A percentile compares a stretch with the other conserved stretches of the same genome.
These are phyloP conservation scores for Podospora didyma DNA, from an alignment of 495 filamentous ascomycete genomes.

Conservation along the genomic window DNA sequence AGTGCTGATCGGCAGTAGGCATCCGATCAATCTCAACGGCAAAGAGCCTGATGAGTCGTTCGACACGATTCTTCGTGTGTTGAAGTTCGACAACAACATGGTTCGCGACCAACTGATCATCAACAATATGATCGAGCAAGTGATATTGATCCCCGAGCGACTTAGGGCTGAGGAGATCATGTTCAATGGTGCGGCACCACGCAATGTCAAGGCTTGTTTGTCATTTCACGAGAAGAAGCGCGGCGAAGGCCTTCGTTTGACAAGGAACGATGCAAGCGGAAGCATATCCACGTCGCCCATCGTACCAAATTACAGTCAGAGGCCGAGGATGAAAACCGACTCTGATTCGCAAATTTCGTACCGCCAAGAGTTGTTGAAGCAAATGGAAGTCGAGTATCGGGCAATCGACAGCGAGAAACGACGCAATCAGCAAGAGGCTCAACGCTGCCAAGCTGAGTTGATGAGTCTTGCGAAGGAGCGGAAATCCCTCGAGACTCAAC, in stretches of 20 bases:
- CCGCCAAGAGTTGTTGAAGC: constrained; percentile 36
- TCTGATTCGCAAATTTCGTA: constrained; percentile 61
- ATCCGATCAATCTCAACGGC: constrained; percentile 55
- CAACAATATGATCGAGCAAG: constrained; percentile 76
- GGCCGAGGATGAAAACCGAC: constrained; percentile 78
- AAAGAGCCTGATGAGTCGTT: constrained; percentile 70
- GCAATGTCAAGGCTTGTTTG: constrained; percentile 70
- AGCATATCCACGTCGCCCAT: constrained; percentile 31
- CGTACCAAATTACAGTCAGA: constrained; percentile 24
- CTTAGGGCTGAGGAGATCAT: constrained; percentile 64
- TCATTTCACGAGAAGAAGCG: constrained; percentile 53
- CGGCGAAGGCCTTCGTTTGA: constrained; percentile 61
- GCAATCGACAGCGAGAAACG: constrained; percentile 32
- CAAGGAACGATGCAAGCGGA: constrained; percentile 50
- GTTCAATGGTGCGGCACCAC: constrained; percentile 55
- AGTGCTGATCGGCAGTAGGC: constrained; percentile 61
- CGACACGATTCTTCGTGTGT: constrained; percentile 71
- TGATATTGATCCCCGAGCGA: constrained; percentile 66
- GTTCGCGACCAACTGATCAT: constrained; percentile 83
- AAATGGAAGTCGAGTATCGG: constrained; percentile 41
- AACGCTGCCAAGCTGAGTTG: constrained; percentile 54
- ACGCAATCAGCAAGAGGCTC: constrained; percentile 50
- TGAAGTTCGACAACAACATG: constrained; percentile 76
- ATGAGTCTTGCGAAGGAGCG: constrained; percentile 48
- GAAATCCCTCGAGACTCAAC: constrained; percentile 18